phyloP scores from a whole-genome alignment of 2,329 filamentous ascomycete species.

The Parascedosporium putredinis region DNA sequence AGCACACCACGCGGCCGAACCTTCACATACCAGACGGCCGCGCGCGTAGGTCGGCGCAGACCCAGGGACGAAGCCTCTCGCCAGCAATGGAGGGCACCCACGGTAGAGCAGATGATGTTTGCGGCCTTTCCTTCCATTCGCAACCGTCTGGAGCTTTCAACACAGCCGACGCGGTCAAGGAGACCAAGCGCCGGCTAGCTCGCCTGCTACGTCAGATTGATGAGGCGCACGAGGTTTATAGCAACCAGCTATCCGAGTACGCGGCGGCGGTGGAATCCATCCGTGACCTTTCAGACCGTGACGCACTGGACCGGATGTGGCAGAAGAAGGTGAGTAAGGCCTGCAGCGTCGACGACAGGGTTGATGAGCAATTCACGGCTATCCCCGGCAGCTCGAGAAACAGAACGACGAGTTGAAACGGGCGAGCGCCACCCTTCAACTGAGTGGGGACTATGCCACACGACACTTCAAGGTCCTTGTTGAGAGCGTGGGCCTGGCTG shows the following conservation, averaged over 20 bases:
- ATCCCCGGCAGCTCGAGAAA: background rate
- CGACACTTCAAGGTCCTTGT: background rate
- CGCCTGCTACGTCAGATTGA: slow-evolving; percentile 16
- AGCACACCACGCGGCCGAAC: no score
- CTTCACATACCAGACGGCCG: no score
- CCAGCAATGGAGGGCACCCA: background rate
- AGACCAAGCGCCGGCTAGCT: slow-evolving; percentile 7
- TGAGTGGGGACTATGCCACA: background rate
- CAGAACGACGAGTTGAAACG: background rate
- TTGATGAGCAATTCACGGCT: slow-evolving; percentile 8
- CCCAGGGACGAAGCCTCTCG: background rate
- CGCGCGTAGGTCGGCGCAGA: no score
- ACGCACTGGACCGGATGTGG: slow-evolving; percentile 19
- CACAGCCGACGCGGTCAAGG: background rate
- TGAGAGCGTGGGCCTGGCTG: background rate
- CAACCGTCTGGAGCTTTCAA: background rate
- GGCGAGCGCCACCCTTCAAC: background rate
- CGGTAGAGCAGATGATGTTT: background rate
- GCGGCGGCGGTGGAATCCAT: slow-evolving; percentile 15
- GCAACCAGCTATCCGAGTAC: slow-evolving; percentile 15
- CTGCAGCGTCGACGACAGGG: slow-evolving; percentile 5
- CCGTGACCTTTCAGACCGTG: slow-evolving; percentile 14
- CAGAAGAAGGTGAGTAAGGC: slow-evolving; percentile 15
- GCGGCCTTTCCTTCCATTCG: background rate
- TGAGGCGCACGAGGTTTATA: slow-evolving; percentile 16